Conservation (phyloP, 371 early-diverging fungal species). For the Basidiobolus meristosporus region DNA sequence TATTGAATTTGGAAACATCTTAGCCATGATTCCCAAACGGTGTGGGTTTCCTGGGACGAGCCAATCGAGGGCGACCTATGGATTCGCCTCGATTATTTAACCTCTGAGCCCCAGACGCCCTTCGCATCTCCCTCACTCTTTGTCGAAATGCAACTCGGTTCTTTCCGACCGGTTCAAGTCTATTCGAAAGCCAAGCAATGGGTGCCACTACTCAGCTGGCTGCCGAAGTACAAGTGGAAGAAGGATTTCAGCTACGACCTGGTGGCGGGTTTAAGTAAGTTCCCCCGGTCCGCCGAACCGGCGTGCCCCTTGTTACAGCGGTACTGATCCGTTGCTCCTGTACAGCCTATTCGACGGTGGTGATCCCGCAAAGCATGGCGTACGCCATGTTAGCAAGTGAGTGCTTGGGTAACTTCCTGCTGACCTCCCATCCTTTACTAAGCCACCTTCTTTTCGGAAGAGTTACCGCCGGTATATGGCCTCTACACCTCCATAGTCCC, state of each 20-base stretch:
- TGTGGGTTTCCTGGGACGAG: too few relatives aligned
- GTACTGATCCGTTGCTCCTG: background rate
- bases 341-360: background rate
- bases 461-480: constrained; percentile 65
- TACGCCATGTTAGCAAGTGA: background rate
- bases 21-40: too few relatives aligned
- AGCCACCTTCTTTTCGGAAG: background rate
- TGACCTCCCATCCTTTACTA: too few relatives aligned
- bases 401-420: too few relatives aligned
- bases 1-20: too few relatives aligned
- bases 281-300: background rate
- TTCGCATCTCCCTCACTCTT: too few relatives aligned
- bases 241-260: background rate
- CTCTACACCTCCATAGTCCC: constrained; percentile 71
- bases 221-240: background rate
- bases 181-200: too few relatives aligned
- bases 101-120: too few relatives aligned
- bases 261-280: background rate
- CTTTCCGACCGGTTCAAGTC: too few relatives aligned
- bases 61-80: too few relatives aligned
- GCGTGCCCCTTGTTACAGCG: background rate
- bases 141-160: too few relatives aligned
- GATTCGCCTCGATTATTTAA: too few relatives aligned
- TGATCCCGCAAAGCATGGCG: background rate
- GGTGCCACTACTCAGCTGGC: background rate